Conservation (phyloP, 2,329 filamentous ascomycete species). For the Trichoderma harzianum region DNA sequence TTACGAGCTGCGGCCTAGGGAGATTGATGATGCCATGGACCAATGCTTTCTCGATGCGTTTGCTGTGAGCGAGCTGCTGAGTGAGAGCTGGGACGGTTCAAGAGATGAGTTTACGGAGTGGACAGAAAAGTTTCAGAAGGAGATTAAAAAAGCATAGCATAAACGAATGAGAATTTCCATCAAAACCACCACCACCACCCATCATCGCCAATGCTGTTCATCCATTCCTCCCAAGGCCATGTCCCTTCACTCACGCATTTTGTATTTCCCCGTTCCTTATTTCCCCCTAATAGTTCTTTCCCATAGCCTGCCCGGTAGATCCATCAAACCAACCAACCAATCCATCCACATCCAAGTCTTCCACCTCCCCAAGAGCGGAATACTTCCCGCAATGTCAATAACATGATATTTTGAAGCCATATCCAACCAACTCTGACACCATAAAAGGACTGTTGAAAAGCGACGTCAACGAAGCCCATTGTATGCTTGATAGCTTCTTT, state of each 20-base stretch:
- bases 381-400: not conserved
- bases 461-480: not conserved
- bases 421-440: not conserved
- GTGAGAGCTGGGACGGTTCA: slow-evolving; percentile 58
- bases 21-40: slow-evolving; percentile 57
- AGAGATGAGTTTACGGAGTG: slow-evolving; percentile 77
- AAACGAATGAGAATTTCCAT: not conserved
- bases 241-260: not conserved
- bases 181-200: not conserved
- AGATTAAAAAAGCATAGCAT: slow-evolving; percentile 44
- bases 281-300: not conserved
- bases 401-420: slow-evolving; percentile 11
- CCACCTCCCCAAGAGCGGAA: not conserved
- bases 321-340: not conserved
- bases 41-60: slow-evolving; percentile 60
- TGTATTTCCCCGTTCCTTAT: not conserved
- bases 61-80: slow-evolving; percentile 52
- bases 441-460: not conserved
- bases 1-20: slow-evolving; percentile 62
- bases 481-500: not conserved
- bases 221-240: not conserved
- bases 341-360: not conserved
- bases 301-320: not conserved
- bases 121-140: slow-evolving; percentile 57
- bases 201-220: not conserved